Percentiles rank a stretch among this genome's conserved stretches.
These are phyloP conservation scores for Lentinula aciculospora DNA, from an alignment of 768 basidiomycete species.

Conservation along the genomic window DNA sequence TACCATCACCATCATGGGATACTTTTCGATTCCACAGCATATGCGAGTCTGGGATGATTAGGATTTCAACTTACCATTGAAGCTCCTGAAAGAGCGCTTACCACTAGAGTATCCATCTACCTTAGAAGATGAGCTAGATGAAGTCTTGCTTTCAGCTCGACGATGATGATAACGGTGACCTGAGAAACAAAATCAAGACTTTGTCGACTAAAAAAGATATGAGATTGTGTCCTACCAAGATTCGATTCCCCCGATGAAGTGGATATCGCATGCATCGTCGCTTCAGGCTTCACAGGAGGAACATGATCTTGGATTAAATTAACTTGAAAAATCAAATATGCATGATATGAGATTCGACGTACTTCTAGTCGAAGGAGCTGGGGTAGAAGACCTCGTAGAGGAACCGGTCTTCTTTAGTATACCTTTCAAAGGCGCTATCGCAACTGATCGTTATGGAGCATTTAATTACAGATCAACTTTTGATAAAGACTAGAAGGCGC, in stretches of 20 bases:
- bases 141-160: background rate
- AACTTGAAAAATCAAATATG: background rate
- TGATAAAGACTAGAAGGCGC: background rate
- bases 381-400: background rate
- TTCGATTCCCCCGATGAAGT: background rate
- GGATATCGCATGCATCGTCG: background rate
- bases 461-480: background rate
- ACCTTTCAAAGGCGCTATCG: conserved; percentile 5
- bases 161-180: background rate
- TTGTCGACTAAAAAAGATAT: background rate
- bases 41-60: background rate
- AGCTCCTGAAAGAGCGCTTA: background rate
- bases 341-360: background rate
- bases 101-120: conserved; percentile 6
- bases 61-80: background rate
- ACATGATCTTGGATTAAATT: background rate
- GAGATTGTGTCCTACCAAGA: background rate
- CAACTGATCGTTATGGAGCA: background rate
- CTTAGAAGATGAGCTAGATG: conserved; percentile 2
- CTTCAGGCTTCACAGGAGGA: background rate
- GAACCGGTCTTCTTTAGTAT: conserved; percentile 5
- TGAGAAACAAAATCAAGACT: background rate
- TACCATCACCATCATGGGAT: background rate
- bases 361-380: background rate
- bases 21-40: background rate